A percentile compares a stretch with the other conserved stretches of the same genome.
Conservation (phyloP, 2,329 filamentous ascomycete genomes). For the Xylaria sp. region DNA sequence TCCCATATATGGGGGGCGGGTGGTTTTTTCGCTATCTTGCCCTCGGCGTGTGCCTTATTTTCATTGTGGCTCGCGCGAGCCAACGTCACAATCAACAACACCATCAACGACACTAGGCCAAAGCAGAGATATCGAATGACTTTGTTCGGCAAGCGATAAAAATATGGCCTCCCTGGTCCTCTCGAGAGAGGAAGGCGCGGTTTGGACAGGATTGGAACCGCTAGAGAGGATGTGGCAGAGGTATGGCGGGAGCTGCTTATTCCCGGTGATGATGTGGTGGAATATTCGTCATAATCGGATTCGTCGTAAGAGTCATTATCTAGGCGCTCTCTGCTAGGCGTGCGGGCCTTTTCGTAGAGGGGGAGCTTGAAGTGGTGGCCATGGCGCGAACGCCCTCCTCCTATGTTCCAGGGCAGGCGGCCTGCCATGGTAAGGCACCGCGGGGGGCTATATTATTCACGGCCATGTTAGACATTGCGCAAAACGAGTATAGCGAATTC, state of each 20-base stretch:
- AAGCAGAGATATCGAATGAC: slow-evolving; percentile 81
- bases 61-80: slow-evolving; percentile 75
- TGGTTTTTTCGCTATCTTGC: slow-evolving; percentile 50
- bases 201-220: slow-evolving; percentile 51
- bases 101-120: slow-evolving; percentile 68
- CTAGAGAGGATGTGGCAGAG: slow-evolving; percentile 48
- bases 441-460: slow-evolving; percentile 10
- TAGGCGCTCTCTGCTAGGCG: slow-evolving; percentile 55
- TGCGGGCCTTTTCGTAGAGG: slow-evolving; percentile 53
- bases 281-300: slow-evolving; percentile 46
- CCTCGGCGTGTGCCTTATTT: slow-evolving; percentile 66
- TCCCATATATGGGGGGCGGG: slow-evolving; percentile 78
- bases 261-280: slow-evolving; percentile 52
- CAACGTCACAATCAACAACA: slow-evolving; percentile 79
- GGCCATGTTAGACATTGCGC: not conserved
- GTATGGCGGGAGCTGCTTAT: slow-evolving; percentile 61
- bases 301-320: slow-evolving; percentile 58
- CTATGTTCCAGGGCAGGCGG: slow-evolving; percentile 51
- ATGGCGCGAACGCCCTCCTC: slow-evolving; percentile 55
- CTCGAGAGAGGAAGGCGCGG: slow-evolving; percentile 40
- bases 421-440: slow-evolving; percentile 50
- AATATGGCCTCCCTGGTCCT: slow-evolving; percentile 43
- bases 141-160: slow-evolving; percentile 72
- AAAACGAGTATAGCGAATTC: not conserved
- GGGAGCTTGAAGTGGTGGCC: slow-evolving; percentile 51